These are phyloP conservation scores for Teratosphaeria zuluensis DNA, from an alignment of 2,329 filamentous ascomycete genomes.

Conservation along the genomic window DNA sequence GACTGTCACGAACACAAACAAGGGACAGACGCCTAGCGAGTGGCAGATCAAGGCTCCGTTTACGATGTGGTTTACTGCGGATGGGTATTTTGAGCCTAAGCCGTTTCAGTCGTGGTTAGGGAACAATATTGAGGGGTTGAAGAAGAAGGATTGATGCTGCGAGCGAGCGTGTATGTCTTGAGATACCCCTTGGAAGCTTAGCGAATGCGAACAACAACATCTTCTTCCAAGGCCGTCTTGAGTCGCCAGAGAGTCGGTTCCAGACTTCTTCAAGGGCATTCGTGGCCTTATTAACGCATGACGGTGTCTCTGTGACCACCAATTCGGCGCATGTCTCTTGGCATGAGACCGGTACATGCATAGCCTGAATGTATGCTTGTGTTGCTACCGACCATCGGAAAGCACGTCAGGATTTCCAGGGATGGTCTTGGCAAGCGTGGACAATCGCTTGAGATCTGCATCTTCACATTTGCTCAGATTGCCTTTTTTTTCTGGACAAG, in stretches of 20 bases:
- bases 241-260: neutral
- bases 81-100: conserved; percentile 64
- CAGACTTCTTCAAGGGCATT: neutral
- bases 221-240: neutral
- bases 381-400: no score
- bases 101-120: conserved; percentile 75
- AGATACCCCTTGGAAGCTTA: neutral
- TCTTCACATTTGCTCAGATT: no score
- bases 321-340: neutral
- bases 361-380: no score
- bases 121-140: conserved; percentile 44
- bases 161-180: neutral
- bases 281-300: neutral
- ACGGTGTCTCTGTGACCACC: neutral
- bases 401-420: no score
- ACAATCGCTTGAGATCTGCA: no score
- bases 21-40: conserved; percentile 25
- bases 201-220: neutral
- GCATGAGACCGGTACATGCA: no score
- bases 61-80: conserved; percentile 60
- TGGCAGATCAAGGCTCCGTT: conserved; percentile 54
- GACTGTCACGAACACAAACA: conserved; percentile 40
- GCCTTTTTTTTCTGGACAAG: no score
- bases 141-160: neutral
- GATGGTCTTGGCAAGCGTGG: no score